A percentile compares a stretch with the other conserved stretches of the same genome.
Evolutionary conservation across 169 alveolate genomes (phyloP).

Genomic region (Plasmodium relictum): DNA sequence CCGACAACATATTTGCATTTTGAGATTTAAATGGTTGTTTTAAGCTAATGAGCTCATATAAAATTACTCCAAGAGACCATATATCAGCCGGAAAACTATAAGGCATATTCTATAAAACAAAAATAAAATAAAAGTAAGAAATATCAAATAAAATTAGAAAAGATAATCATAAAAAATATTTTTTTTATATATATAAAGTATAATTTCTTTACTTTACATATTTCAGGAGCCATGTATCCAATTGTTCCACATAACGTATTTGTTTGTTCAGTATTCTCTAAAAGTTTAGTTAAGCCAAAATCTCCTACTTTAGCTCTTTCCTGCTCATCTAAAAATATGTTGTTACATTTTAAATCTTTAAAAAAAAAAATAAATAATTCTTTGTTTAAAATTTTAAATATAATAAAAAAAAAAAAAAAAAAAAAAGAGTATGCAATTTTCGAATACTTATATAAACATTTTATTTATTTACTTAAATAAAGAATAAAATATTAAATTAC

Average conservation of each 20-base stretch:
- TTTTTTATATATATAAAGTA: not conserved
- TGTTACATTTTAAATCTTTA: slow-evolving; percentile 75
- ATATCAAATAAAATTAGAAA: not conserved
- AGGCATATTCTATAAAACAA: slow-evolving; percentile 32
- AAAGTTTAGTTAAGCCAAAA: slow-evolving; percentile 71
- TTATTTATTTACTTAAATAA: not conserved
- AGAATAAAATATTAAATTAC: slow-evolving; percentile 2
- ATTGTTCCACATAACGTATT: slow-evolving; percentile 77
- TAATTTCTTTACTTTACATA: slow-evolving; percentile 49
- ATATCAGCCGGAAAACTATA: slow-evolving; percentile 77
- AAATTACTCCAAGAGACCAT: slow-evolving; percentile 77
- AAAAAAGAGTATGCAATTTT: not conserved
- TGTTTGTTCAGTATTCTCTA: slow-evolving; percentile 72
- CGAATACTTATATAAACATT: not conserved
- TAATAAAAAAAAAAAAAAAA: not conserved
- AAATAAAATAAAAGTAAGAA: not conserved
- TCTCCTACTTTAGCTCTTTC: slow-evolving; percentile 77
- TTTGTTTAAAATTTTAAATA: not conserved
- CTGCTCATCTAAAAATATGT: slow-evolving; percentile 76
- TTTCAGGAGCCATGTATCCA: slow-evolving; percentile 79
- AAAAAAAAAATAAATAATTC: slow-evolving; percentile 10
- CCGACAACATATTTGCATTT: slow-evolving; percentile 49
- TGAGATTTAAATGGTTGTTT: slow-evolving; percentile 76
- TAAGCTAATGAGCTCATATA: slow-evolving; percentile 74
- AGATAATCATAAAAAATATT: not conserved